Base-by-base conservation (phyloP, 768 basidiomycete genomes). In the Auriculariales sp. region DNA sequence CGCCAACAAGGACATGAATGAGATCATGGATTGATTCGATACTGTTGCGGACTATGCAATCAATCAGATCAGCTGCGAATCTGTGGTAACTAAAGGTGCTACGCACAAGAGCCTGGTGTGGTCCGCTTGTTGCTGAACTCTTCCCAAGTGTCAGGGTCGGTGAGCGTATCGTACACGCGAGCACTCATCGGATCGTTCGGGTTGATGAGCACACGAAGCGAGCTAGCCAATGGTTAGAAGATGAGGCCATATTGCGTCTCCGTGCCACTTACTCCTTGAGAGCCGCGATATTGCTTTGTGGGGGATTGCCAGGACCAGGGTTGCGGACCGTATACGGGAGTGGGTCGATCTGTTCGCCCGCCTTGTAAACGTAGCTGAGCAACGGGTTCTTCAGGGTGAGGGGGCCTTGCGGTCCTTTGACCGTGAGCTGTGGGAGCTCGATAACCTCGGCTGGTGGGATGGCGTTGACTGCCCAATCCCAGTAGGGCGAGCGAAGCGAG, bases 21-120 rank as follows among this genome's bases (percentile, higher is more conserved):
- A 57, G 53, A 52, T 74, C 71, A 50, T 77, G 75, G 47, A 77
- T 68, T 24, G 68, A 64, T 52, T 77, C 73, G 33, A 77, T 54
- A 56, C 29, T 52, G 46, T 48, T 50, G 46, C 53, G 53, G 24
- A 54, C 25, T n/a, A 34, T 52, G 28, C n/a, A n/a, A n/a, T n/a
- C n/a, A n/a, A n/a, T n/a, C n/a, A n/a, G n/a, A n/a, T n/a, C n/a
- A n/a, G n/a, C n/a, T n/a, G n/a, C n/a, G n/a, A n/a, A n/a, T n/a
- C n/a, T n/a, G n/a, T n/a, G n/a, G n/a, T n/a, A 9, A 39, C 7
- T 22, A 7, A 22, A 39, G 11, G 7, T 7, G 35, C 7, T 22
- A 39, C 36, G 36, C 4, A 39, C 36, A 39, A 7, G 36, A 14
- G 3, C 36, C 36, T 19, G 15, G 36, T 22, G 36, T n/a, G 2